Base-by-base conservation (phyloP, 164 flowering plant species). In the Berberis vulgaris region DNA sequence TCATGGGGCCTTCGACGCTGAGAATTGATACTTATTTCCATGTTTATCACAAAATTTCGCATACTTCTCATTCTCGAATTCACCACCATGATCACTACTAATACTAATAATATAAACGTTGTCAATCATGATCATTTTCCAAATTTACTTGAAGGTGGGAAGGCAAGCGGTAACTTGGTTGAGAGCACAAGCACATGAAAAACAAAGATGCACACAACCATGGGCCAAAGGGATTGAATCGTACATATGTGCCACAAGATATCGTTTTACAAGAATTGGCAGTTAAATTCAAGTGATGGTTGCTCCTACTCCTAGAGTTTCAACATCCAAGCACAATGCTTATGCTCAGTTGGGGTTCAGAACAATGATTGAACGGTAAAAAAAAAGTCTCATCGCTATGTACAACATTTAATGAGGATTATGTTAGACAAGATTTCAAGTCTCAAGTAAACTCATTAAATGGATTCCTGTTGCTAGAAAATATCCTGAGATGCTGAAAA, bases 381-480 rank as follows among this genome's bases (percentile, higher is more conserved):
- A 63, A 63, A 57, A 45, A 49, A 57, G 10, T 41, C 41, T 47
- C 38, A 42, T 44, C 12, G 7, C 46, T 41, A 57, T 8, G 45
- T 57, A 50, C 55, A 45, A 26, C 26, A 11, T 57, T 44, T 56
- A 3, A 40, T 42, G 62, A 46, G 46, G 68, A 57, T 57, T 46
- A 42, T 39, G 49, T 45, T 9, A 65, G 38, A 50, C 45, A 61
- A 53, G 66, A 57, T 47, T 65, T 12, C 43, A 41, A 40, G 41
- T 47, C 55, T 57, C 61, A 52, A 40, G 43, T 3, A 3, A 64
- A 26, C 53, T 10, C 26, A 7, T 45, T 46, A 50, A 63, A 57
- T 69, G 72, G 72, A 43, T 69, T 63, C 72, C 72, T 58, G 49
- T 63, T 45, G 43, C 63, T 59, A 57, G n/a, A 9, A 69, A 69